Conservation (phyloP, 768 basidiomycete species). For the Tephrocybe sp. region DNA sequence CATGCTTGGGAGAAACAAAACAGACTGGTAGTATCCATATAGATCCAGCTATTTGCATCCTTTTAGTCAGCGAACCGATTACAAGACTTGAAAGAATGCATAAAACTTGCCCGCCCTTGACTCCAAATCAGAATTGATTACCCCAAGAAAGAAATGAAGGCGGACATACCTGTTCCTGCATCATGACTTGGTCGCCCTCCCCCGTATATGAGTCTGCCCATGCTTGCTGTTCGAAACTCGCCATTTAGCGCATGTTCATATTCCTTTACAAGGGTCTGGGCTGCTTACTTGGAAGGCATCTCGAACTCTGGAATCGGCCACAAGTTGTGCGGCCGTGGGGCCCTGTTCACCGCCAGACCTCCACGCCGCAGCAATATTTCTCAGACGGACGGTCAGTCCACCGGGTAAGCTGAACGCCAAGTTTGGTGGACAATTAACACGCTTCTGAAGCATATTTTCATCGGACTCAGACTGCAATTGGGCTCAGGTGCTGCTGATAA, state of each 20-base stretch:
- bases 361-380: not conserved
- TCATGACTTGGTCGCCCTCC: not conserved
- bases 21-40: not conserved
- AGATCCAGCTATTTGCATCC: not conserved
- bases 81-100: no score
- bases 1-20: not conserved
- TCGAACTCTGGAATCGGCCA: not conserved
- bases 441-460: not conserved
- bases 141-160: not conserved
- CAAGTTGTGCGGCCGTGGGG: not conserved
- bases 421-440: no score
- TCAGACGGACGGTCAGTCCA: no score
- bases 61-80: no score
- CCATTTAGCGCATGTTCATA: not conserved
- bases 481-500: no score
- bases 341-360: not conserved
- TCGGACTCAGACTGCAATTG: not conserved
- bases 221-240: not conserved
- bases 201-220: not conserved
- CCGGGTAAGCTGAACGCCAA: no score
- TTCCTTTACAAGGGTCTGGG: no score
- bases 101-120: not conserved
- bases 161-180: not conserved
- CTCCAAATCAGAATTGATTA: not conserved
- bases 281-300: not conserved